Percentiles rank a stretch among this genome's conserved stretches.
Evolutionary conservation across 345 rosid species (phyloP).

Genomic region (Sisymbrium irio): DNA sequence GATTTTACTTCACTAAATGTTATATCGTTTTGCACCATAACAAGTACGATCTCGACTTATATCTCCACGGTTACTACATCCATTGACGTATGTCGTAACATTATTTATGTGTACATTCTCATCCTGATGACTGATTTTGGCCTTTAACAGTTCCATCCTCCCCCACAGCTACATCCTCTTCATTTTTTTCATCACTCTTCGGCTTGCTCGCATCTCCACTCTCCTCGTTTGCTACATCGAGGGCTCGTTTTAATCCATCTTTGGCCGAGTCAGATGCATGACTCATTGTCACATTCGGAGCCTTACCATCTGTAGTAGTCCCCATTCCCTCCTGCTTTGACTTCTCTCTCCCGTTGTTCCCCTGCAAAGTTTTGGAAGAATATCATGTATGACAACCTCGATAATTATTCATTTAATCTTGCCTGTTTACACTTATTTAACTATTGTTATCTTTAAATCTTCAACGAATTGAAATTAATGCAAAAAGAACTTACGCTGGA

Average conservation of each 20-base stretch:
- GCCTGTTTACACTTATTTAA: neutral
- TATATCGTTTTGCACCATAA: too few species aligned
- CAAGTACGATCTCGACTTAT: neutral
- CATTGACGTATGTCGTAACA: neutral
- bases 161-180: constrained; percentile 20
- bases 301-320: constrained; percentile 32
- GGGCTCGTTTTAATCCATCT: constrained; percentile 24
- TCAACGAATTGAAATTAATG: neutral
- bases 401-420: neutral
- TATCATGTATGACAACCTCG: neutral
- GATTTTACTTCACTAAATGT: neutral
- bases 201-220: constrained; percentile 21
- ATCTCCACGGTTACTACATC: neutral
- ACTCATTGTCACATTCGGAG: constrained; percentile 31
- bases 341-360: constrained; percentile 3
- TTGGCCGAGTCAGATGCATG: constrained; percentile 16
- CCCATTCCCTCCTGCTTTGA: constrained; percentile 28
- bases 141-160: constrained; percentile 23
- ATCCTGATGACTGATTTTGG: constrained; percentile 27
- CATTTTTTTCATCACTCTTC: neutral
- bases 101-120: neutral
- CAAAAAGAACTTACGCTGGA: constrained; percentile 7
- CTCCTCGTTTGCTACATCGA: constrained; percentile 23
- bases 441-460: neutral
- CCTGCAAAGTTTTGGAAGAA: constrained; percentile 12